Percentiles rank a stretch among this genome's conserved stretches.
Conservation (phyloP, 2,329 filamentous ascomycete species). For the Sclerotinia minor region DNA sequence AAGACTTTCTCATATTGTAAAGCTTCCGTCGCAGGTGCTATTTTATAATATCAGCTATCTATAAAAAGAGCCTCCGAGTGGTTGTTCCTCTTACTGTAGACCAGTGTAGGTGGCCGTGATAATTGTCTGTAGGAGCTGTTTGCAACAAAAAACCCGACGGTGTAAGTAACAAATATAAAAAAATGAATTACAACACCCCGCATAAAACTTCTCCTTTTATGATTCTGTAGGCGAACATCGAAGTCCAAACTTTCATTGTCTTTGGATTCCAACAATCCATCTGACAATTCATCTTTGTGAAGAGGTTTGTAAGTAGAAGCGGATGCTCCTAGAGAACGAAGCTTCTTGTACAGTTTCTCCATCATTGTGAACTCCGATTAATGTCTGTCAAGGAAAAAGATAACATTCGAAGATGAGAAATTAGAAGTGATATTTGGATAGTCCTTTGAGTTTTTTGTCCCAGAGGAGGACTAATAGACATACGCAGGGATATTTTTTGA, state of each 20-base stretch:
- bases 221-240: neutral
- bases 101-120: neutral
- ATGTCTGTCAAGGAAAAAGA: neutral
- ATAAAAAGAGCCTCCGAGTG: neutral
- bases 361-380: neutral
- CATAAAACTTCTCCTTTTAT: neutral
- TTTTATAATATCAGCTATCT: neutral
- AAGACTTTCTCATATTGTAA: constrained; percentile 18
- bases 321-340: neutral
- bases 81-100: neutral
- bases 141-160: constrained; percentile 2
- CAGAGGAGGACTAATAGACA: neutral
- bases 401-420: neutral
- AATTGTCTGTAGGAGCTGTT: neutral
- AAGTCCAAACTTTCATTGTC: neutral
- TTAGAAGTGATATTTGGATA: neutral
- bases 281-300: neutral
- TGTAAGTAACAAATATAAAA: constrained; percentile 10
- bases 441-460: neutral
- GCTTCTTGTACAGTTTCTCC: neutral
- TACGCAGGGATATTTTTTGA: neutral
- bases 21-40: constrained; percentile 8
- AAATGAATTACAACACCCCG: constrained; percentile 6
- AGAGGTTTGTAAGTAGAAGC: neutral
- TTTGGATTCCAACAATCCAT: constrained; percentile 1